Evolutionary conservation across 1,284 basidiomycete genomes (phyloP).

Genomic region (Marasmius fiardii): DNA sequence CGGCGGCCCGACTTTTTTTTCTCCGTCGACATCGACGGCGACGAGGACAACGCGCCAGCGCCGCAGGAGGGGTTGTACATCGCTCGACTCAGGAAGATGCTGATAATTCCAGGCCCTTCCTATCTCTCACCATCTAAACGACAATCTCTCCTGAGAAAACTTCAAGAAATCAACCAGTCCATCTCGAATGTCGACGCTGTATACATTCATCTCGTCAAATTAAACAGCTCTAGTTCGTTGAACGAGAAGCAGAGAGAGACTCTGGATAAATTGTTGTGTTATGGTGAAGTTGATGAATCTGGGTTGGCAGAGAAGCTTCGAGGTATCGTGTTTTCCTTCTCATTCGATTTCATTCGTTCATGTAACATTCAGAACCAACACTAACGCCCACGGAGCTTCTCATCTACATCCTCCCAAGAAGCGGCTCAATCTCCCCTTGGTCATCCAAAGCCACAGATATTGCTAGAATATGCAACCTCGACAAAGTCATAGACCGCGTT

Average conservation of each 20-base stretch:
- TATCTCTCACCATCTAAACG: background rate
- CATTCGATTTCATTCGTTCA: background rate
- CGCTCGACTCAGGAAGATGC: too few relatives aligned
- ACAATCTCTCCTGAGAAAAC: background rate
- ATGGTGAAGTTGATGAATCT: background rate
- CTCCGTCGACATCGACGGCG: too few relatives aligned
- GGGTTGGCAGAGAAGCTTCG: background rate
- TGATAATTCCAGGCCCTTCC: background rate
- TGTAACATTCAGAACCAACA: too few relatives aligned
- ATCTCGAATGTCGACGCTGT: background rate
- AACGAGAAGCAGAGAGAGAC: background rate
- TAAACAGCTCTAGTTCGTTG: background rate
- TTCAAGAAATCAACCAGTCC: background rate
- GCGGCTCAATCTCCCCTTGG: slow-evolving; percentile 85
- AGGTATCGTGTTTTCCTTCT: background rate
- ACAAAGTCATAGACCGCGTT: slow-evolving; percentile 59
- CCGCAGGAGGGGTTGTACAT: too few relatives aligned
- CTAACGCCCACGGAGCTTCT: slow-evolving; percentile 28
- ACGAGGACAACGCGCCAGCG: too few relatives aligned
- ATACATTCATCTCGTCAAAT: background rate
- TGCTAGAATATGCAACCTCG: slow-evolving; percentile 70
- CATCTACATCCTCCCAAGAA: slow-evolving; percentile 77
- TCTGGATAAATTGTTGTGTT: background rate
- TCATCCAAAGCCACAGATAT: slow-evolving; percentile 91
- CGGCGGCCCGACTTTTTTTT: too few relatives aligned